Base-by-base conservation (phyloP, 495 filamentous ascomycete species). In the Daldinia loculata region DNA sequence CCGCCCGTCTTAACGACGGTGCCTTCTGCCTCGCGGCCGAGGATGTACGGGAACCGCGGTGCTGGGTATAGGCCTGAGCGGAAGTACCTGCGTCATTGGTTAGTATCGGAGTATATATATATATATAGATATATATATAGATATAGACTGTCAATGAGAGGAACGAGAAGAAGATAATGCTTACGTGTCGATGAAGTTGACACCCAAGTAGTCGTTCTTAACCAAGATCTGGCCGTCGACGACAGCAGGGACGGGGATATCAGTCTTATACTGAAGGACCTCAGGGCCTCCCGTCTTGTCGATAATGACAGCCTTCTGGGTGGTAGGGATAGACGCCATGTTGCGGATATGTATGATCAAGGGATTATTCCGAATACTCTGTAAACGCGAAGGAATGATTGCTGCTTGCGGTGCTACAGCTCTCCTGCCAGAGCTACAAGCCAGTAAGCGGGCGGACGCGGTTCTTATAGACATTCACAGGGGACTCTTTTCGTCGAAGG, bases 161-260 rank as follows among this genome's bases (percentile, higher is more conserved):
- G 15, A 45, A 17, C 12, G 27, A 15, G 6, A 17, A 22, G 39
- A 30, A 38, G 38, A 43, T 59, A 30, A 32, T 39, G 64, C 82
- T 61, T 81, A 89, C 86, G 85, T 92, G 75, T 92, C 91, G 77
- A 98, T 97, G 80, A 89, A 98, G 80, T 98, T 97, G 60, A 98
- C 83, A 17, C 95, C 95, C 50, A 92, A 86, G 53, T 88, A 91
- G 61, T 92, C 88, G 76, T 98, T 98, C 79, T 92, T 92, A 52
- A 98, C 87, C 3, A 98, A 86, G 30, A 98, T 67, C 64, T 98
- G 84, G 52, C 89, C 90, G 45, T 90, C 88, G 57, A 87, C 80
- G 30, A 89, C 88, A 26, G 83, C 80, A 0, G 95, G 93, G 9
- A 97, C 89, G 22, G 93, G 93, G 4, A 94, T 76, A 71, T 93